These are phyloP conservation scores for Anastatica hierochuntica DNA, from an alignment of 345 rosid genomes.

Conservation along the genomic window DNA sequence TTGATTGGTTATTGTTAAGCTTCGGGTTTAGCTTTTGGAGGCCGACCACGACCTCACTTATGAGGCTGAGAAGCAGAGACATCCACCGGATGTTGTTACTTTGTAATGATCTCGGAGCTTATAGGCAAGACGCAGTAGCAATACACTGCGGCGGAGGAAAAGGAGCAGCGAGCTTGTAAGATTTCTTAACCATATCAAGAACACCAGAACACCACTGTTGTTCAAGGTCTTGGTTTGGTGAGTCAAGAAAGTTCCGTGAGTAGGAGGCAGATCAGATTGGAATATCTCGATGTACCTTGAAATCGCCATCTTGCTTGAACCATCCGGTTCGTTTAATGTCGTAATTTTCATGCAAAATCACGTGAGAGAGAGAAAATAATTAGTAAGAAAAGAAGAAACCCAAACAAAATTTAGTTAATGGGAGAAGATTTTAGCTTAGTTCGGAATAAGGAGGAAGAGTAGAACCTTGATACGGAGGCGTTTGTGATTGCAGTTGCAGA, in stretches of 20 bases:
- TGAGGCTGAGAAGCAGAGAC: conserved; percentile 20
- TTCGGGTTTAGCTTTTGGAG: conserved; percentile 37
- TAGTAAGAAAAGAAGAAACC: neutral
- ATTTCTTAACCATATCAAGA: conserved; percentile 52
- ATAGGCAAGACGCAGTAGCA: conserved; percentile 5
- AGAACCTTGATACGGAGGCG: no score
- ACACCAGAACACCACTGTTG: conserved; percentile 31
- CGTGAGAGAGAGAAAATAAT: no score
- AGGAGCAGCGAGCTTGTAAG: conserved; percentile 44
- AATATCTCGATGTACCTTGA: conserved; percentile 49
- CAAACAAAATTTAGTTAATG: neutral
- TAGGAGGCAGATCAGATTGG: conserved; percentile 37
- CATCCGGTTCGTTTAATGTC: conserved; percentile 54
- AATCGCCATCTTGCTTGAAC: conserved; percentile 71
- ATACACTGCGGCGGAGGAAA: neutral
- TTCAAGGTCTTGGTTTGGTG: conserved; percentile 52
- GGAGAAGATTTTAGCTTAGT: conserved; percentile 7
- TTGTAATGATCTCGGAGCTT: conserved; percentile 12
- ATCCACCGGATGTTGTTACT: neutral
- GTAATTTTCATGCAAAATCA: conserved; percentile 44
- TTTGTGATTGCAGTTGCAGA: neutral
- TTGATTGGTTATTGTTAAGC: neutral
- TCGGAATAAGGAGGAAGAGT: conserved; percentile 20
- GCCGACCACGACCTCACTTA: conserved; percentile 49
- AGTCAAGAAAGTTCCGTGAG: conserved; percentile 49